Conservation (phyloP, 2,329 filamentous ascomycete genomes). For the Rhinocladiella mackenziei region DNA sequence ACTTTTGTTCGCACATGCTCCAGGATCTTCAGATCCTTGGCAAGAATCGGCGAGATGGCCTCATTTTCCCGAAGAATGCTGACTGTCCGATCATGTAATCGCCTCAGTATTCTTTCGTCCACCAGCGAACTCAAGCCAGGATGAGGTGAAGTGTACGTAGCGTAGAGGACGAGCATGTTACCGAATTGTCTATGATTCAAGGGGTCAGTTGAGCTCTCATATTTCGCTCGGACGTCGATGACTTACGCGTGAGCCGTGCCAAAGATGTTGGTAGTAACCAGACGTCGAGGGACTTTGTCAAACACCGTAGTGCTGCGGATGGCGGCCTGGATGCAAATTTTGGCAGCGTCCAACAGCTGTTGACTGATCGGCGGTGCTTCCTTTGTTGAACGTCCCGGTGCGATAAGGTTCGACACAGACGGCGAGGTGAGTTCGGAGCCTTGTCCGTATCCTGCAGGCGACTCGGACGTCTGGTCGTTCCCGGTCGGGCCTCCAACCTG, state of each 20-base stretch:
- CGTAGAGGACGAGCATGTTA: conserved; percentile 85
- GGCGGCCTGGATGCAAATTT: conserved; percentile 66
- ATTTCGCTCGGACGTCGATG: too few relatives aligned
- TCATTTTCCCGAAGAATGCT: conserved; percentile 66
- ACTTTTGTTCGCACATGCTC: conserved; percentile 46
- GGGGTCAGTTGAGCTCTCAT: too few relatives aligned
- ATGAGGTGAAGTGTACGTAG: conserved; percentile 65
- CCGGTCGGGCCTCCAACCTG: conserved; percentile 6
- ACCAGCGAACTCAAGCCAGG: conserved; percentile 54
- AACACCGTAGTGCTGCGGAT: conserved; percentile 84
- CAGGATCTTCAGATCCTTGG: conserved; percentile 71
- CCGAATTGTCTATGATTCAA: conserved; percentile 96
- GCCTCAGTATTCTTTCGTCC: conserved; percentile 51
- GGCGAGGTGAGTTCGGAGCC: conserved; percentile 39
- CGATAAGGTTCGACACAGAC: conserved; percentile 33
- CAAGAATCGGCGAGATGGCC: conserved; percentile 70
- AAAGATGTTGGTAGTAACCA: conserved; percentile 92
- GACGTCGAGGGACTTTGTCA: conserved; percentile 59
- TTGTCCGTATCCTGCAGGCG: conserved; percentile 33
- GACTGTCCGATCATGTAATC: conserved; percentile 70
- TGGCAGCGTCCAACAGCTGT: conserved; percentile 47
- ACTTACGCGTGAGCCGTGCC: conserved; percentile 94
- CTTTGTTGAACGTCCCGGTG: conserved; percentile 34
- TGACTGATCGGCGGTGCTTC: conserved; percentile 34
- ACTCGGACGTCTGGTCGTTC: conserved; percentile 30